phyloP scores from a whole-genome alignment of 176 grass and related monocot species.

The Juncus inflexus region DNA sequence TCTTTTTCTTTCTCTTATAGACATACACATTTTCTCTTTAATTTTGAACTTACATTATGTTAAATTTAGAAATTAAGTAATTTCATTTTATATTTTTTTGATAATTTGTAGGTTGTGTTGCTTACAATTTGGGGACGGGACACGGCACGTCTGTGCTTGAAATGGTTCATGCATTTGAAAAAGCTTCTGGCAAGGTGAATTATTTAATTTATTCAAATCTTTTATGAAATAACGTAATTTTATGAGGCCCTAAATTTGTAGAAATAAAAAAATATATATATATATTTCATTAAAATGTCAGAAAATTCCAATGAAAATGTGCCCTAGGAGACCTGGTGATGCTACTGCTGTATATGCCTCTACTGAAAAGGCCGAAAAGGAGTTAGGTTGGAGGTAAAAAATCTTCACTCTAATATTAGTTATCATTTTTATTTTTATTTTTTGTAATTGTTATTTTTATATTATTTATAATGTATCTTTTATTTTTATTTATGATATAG shows the following conservation, averaged over 20 bases:
- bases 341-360: slow-evolving; percentile 77
- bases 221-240: too few species aligned
- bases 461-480: neutral
- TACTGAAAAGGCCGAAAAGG: slow-evolving; percentile 55
- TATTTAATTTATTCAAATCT: neutral
- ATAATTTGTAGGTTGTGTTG: slow-evolving; percentile 55
- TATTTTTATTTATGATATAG: neutral
- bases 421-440: neutral
- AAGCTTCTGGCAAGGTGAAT: slow-evolving; percentile 75
- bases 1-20: neutral
- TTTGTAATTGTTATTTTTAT: neutral
- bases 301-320: slow-evolving; percentile 71
- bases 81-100: slow-evolving; percentile 6
- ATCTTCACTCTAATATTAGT: neutral
- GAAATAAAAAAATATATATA: neutral
- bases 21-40: too few species aligned
- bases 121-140: slow-evolving; percentile 85
- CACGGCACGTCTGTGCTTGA: slow-evolving; percentile 80
- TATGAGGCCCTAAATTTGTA: too few species aligned
- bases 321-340: slow-evolving; percentile 73
- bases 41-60: neutral
- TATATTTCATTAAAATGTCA: slow-evolving; percentile 21
- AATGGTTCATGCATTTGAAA: slow-evolving; percentile 76
- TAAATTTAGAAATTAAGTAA: neutral
- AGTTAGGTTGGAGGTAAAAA: slow-evolving; percentile 79